Evolutionary conservation across 2,329 filamentous ascomycete genomes (phyloP).

Genomic region (Fusarium transvaalense): DNA sequence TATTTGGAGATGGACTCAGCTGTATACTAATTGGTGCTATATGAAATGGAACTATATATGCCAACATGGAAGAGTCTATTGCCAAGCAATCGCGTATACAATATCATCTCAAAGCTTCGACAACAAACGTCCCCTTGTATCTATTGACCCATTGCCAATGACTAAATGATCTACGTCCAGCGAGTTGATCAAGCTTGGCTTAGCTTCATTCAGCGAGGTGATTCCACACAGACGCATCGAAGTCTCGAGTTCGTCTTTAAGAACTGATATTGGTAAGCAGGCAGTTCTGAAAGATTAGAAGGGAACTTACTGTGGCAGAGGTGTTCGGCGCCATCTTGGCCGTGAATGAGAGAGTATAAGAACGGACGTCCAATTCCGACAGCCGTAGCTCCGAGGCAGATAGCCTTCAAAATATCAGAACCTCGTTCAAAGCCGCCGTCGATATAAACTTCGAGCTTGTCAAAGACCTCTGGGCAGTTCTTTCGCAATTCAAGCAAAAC

Average conservation of each 20-base stretch:
- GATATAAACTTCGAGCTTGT: constrained; percentile 64
- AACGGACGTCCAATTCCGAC: constrained; percentile 66
- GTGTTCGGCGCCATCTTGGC: constrained; percentile 66
- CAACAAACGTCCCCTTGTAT: neutral
- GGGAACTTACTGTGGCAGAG: constrained; percentile 64
- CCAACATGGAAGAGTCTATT: neutral
- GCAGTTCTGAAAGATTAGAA: rapidly evolving
- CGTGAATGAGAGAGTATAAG: constrained; percentile 65
- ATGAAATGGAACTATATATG: neutral
- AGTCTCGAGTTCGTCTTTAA: constrained; percentile 51
- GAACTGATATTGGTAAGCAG: constrained; percentile 17
- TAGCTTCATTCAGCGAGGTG: constrained; percentile 47
- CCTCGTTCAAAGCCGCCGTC: constrained; percentile 67
- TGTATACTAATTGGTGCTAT: no score
- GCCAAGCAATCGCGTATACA: neutral
- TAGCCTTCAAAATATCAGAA: constrained; percentile 66
- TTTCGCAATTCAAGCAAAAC: constrained; percentile 64
- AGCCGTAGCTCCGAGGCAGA: constrained; percentile 65
- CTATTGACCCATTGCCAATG: neutral
- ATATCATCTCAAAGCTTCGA: constrained; percentile 33
- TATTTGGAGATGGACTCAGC: no score
- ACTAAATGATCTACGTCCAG: constrained; percentile 51
- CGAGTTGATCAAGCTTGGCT: constrained; percentile 48
- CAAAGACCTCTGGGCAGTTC: constrained; percentile 61
- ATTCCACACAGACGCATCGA: constrained; percentile 50